Base-by-base conservation (phyloP, 2,329 filamentous ascomycete genomes). In the Hymenoscyphus fraxineus region DNA sequence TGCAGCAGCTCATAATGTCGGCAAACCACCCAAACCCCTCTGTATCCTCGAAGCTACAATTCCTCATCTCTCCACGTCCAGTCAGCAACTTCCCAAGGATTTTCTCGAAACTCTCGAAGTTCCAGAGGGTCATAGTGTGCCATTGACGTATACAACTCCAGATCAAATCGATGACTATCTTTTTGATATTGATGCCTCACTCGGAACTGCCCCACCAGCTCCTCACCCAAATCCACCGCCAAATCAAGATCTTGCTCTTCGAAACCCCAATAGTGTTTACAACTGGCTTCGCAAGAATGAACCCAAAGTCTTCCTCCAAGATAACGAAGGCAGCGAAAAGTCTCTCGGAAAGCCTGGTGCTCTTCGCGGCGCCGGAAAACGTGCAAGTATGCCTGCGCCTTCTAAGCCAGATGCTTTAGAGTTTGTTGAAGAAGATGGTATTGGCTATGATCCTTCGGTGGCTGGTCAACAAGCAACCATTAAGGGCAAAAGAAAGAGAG, bases 281-380 rank as follows among this genome's bases (percentile, higher is more conserved):
- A 97, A 96, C 77, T 99, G 95, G 95, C 85, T 99, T 13, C 86
- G 92, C 67, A 88, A 92, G 74, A 84, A 97, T 77, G 88, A 92
- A 65, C 91, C 93, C 2, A 88, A 94, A 76, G 88, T 93, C 59
- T 93, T 96, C 79, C 79, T 96, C 22, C 90, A 96, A 75, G 78
- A 78, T 58, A 76, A 76, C 27, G 73, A 74, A 69, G 72, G 73
- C 31, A 76, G 76, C 70, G 75, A 80, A 64, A 82, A 81, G 71
- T 78, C 78, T 32, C 76, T 76, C 51, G 76, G 77, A 38, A 76
- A 74, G 54, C 73, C 74, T 9, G 74, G 74, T 16, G 72, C 74
- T 10, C 62, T 76, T 16, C 71, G 75, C 9, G 74, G 74, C 38
- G 74, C 74, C 41, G 74, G 75, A 59, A 76, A 76, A 68, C 70